Percentiles rank a stretch among this genome's conserved stretches.
phyloP scores from a whole-genome alignment of 495 filamentous ascomycete genomes.

The Apodospora peruviana region DNA sequence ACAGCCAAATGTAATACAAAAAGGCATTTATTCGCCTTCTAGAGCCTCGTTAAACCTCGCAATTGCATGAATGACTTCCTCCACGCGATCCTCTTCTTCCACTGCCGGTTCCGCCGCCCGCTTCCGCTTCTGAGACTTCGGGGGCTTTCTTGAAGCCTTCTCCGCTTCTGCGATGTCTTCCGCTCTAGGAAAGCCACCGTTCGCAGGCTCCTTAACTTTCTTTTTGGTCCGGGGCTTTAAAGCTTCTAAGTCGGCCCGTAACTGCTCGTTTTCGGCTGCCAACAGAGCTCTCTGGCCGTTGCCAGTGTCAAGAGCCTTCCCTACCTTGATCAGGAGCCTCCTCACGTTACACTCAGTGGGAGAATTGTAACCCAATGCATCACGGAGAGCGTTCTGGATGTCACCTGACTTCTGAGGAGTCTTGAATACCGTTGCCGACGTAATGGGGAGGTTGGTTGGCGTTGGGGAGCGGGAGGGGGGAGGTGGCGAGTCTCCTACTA shows the following conservation, averaged over 20 bases:
- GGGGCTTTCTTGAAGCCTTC: background rate
- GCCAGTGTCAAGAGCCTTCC: background rate
- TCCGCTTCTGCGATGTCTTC: background rate
- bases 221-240: background rate
- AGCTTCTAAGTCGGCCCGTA: background rate
- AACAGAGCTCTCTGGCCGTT: background rate
- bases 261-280: background rate
- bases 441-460: background rate
- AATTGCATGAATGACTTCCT: background rate
- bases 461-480: background rate
- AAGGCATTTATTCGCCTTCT: background rate
- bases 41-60: background rate
- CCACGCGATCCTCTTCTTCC: background rate
- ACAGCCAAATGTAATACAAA: background rate
- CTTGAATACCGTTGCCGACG: background rate
- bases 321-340: background rate
- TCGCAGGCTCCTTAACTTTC: background rate
- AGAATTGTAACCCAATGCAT: background rate
- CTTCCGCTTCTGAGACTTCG: background rate
- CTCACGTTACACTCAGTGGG: background rate
- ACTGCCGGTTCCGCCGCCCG: background rate
- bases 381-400: background rate
- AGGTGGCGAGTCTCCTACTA: background rate
- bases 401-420: background rate
- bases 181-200: background rate